Evolutionary conservation across 1,284 basidiomycete genomes (phyloP).

Genomic region (Apiotrichum gracile): DNA sequence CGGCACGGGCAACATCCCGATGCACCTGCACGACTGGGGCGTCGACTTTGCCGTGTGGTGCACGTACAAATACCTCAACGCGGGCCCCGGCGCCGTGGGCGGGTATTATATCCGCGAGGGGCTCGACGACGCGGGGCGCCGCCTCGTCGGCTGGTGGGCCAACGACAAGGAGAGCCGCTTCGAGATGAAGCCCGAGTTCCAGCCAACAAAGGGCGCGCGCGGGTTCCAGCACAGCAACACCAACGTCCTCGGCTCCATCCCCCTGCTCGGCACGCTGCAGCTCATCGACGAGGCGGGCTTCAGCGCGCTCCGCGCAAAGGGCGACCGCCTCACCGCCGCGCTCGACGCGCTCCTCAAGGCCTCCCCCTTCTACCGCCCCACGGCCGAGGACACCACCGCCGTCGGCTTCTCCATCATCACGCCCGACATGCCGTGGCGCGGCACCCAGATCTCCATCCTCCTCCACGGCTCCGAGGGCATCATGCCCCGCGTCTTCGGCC

Average conservation of each 20-base stretch:
- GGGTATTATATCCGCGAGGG: slow-evolving; percentile 52
- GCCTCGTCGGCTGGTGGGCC: slow-evolving; percentile 97
- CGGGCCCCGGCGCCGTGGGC: slow-evolving; percentile 92
- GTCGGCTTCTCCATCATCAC: slow-evolving; percentile 80
- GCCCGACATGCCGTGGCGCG: slow-evolving; percentile 62
- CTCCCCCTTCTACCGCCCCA: slow-evolving; percentile 56
- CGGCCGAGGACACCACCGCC: background rate
- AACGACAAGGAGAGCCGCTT: slow-evolving; percentile 83
- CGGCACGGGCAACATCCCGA: slow-evolving; percentile 85
- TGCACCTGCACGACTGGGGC: slow-evolving; percentile 84
- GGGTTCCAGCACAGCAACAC: slow-evolving; percentile 96
- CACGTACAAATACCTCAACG: slow-evolving; percentile 95
- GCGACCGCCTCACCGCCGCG: slow-evolving; percentile 61
- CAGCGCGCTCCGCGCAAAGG: slow-evolving; percentile 61
- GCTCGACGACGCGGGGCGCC: slow-evolving; percentile 48
- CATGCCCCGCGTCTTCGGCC: slow-evolving; percentile 66
- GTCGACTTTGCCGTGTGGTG: slow-evolving; percentile 98
- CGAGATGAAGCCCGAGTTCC: slow-evolving; percentile 77
- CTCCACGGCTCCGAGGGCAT: slow-evolving; percentile 57
- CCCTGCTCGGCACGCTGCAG: slow-evolving; percentile 73
- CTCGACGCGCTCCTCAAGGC: slow-evolving; percentile 61
- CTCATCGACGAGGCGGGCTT: slow-evolving; percentile 76
- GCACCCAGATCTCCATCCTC: slow-evolving; percentile 77
- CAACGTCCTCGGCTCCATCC: slow-evolving; percentile 67
- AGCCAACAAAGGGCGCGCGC: slow-evolving; percentile 79